Evolutionary conservation across 202 grass and related monocot species (phyloP), one percentile per base, ranked within the genome.

Genomic region (Sporobolus alterniflorus): DNA sequence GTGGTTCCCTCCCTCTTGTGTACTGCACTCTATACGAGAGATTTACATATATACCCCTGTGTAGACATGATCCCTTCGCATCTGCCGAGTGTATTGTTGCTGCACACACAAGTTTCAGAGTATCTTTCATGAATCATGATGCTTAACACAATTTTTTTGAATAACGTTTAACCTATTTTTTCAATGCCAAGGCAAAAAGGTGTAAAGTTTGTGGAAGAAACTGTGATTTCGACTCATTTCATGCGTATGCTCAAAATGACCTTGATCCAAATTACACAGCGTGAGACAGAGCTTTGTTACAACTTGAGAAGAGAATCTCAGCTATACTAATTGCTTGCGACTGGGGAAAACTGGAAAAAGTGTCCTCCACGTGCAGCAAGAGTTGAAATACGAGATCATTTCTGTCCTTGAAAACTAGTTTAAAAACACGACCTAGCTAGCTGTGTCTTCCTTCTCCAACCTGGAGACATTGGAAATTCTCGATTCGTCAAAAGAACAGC

Each of bases 11-110:
- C 21, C 46, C 36, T 79, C 28, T 32, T 56, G 16, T 68, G 15
- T 47, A 6, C 15, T 12, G 20, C 16, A 2, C 15, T 14, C 44
- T 12, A 18, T 34, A 16, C 1, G 29, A 3, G 22, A 20, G 5
- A 78, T 71, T 85, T 85, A 62, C 66, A 13, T 7, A 50, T 63
- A 50, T 48, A 52, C 21, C 33, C 33, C 33, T 64, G 70, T 2
- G 1, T 2, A 3, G 26, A 65, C 18, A 61, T 21, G 54, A 25
- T 73, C 46, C 59, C 47, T 12, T 7, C 69, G 6, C 2, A 30
- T 60, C 6, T 5, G 20, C 7, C 10, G 6, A 48, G 36, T 7
- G 18, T 28, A 60, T 13, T 13, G 17, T 31, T 10, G 42, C 10
- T 15, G 36, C 36, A 39, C 26, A 17, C 3, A 26, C 40, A 47